These are phyloP conservation scores for Aspergillus panamensis DNA, from an alignment of 495 filamentous ascomycete species.

Conservation along the genomic window DNA sequence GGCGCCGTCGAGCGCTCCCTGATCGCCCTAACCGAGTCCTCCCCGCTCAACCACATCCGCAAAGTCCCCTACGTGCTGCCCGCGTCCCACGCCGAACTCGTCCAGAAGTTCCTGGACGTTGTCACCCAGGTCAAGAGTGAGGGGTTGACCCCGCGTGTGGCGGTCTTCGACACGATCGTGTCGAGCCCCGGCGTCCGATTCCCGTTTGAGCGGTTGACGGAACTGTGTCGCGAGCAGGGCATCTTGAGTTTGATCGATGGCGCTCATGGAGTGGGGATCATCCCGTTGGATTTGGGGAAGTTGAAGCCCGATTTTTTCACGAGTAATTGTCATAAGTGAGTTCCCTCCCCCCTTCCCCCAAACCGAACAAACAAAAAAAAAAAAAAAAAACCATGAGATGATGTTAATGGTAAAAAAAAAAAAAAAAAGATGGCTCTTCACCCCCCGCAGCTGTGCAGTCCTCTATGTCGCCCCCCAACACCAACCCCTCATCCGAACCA, in stretches of 20 bases:
- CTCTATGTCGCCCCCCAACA: constrained; percentile 73
- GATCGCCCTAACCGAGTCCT: constrained; percentile 63
- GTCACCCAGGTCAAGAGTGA: constrained; percentile 41
- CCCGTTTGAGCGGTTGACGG: constrained; percentile 67
- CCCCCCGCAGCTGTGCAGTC: constrained; percentile 74
- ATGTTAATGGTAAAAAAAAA: neutral
- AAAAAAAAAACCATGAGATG: neutral
- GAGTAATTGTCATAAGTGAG: constrained; percentile 78
- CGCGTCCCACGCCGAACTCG: constrained; percentile 54
- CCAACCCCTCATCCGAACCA: constrained; percentile 69
- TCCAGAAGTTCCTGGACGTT: constrained; percentile 47
- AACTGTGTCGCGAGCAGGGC: constrained; percentile 58
- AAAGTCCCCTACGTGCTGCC: constrained; percentile 55
- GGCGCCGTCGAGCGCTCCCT: constrained; percentile 68
- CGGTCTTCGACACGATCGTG: constrained; percentile 76
- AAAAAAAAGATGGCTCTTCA: constrained; percentile 67
- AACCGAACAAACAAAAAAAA: constrained; percentile 1
- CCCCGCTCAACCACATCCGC: constrained; percentile 33
- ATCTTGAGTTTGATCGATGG: constrained; percentile 70
- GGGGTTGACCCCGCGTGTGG: constrained; percentile 51
- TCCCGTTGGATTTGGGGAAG: constrained; percentile 59
- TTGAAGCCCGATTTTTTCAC: constrained; percentile 82
- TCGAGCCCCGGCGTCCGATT: constrained; percentile 72
- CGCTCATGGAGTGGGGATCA: constrained; percentile 78
- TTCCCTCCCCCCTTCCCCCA: constrained; percentile 1